Evolutionary conservation across 2,329 filamentous ascomycete species (phyloP), one percentile per base, ranked within the genome.

Genomic region (Aspergillus terreus): DNA sequence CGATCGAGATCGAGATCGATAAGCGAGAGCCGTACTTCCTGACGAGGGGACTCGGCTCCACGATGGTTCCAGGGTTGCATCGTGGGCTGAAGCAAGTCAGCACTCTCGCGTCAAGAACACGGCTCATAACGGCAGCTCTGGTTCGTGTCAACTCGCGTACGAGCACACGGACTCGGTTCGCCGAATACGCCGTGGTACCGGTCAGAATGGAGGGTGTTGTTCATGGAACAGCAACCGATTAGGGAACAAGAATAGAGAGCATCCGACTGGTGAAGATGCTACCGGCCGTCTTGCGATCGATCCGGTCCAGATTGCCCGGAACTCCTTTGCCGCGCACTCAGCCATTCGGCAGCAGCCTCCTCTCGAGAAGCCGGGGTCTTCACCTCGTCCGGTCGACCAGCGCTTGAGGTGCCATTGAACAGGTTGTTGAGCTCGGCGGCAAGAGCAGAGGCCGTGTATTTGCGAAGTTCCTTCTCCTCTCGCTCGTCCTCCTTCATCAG

Each of bases 401-500:
- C 41, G 45, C 51, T 45, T 23, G 60, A 56, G 49, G 60, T 52
- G 51, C 58, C 58, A 12, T 72, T 72, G 9, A 75, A 59, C 43
- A 75, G 66, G 33, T 71, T 72, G 56, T 72, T 72, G 53, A 78
- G 69, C 49, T 76, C 73, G 11, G 70, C 68, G 1, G 74, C 73
- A 17, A 78, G 63, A 12, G 72, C 72, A n/a, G 71, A 70, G 3
- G 71, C 72, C 43, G 73, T 75, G 59, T 72, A 78, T 23, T 65
- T 66, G 33, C 74, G 69, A 6, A 78, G 63, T 55, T 78, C 76
- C 48, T 66, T 67, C 59, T 78, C 76, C 58, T 78, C 76, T 15
- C 76, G 71, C 47, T 77, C 75, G 50, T 78, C 76, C 55, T 78
- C 76, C 56, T 74, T 74, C 50, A 72, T 62, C 40, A 78, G 55